A percentile compares a stretch with the other conserved stretches of the same genome.
Conservation (phyloP, 1,139 yeast genomes). For the Chernovozyma sophiae-reginae region DNA sequence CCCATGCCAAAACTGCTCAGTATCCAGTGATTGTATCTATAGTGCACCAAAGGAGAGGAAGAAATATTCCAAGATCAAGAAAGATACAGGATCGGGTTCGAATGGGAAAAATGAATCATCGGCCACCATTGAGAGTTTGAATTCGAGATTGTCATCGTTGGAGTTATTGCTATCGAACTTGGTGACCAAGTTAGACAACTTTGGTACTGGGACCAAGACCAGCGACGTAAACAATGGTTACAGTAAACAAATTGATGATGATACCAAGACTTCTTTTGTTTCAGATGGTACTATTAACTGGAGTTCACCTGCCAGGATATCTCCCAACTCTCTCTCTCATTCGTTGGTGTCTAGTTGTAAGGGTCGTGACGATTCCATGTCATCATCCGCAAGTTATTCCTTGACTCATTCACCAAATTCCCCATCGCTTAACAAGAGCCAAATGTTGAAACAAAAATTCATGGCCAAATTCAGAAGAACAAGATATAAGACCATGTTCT, state of each 20-base stretch:
- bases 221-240: too few species aligned
- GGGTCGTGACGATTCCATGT: too few species aligned
- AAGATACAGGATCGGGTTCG: not conserved
- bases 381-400: too few species aligned
- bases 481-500: constrained; percentile 8
- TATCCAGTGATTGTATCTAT: constrained; percentile 13
- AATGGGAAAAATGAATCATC: not conserved
- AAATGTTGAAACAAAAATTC: not conserved
- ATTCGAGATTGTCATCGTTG: constrained; percentile 11
- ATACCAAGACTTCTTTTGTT: too few species aligned
- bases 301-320: too few species aligned
- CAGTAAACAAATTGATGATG: too few species aligned
- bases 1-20: constrained; percentile 20
- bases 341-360: too few species aligned
- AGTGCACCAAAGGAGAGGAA: constrained; percentile 15
- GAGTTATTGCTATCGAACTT: constrained; percentile 9
- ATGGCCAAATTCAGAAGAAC: not conserved
- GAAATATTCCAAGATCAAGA: constrained; percentile 1
- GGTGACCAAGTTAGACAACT: constrained; percentile 3
- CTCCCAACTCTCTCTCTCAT: too few species aligned
- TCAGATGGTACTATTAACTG: too few species aligned
- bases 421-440: not conserved
- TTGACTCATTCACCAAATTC: not conserved
- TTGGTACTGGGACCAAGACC: not conserved
- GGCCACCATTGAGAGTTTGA: constrained; percentile 6